A percentile compares a stretch with the other conserved stretches of the same genome.
Evolutionary conservation across 2,329 filamentous ascomycete genomes (phyloP).

Genomic region (Zymoseptoria tritici): DNA sequence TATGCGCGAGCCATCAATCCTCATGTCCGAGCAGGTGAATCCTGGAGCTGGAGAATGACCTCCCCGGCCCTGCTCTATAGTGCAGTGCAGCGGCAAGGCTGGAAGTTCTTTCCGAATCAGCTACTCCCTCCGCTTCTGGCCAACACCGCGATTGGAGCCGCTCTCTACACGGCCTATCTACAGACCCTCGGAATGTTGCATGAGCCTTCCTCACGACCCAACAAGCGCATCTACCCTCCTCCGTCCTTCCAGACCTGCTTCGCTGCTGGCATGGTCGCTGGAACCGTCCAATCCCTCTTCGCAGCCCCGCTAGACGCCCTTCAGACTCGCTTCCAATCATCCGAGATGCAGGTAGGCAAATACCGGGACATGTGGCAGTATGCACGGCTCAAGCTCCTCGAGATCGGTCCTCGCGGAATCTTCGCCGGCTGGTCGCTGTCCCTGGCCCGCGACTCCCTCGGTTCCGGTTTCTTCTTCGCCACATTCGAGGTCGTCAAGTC

Average conservation of each 20-base stretch:
- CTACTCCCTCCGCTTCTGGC: conserved; percentile 68
- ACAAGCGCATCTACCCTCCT: conserved; percentile 63
- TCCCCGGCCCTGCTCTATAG: conserved; percentile 63
- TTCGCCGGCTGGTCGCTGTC: conserved; percentile 67
- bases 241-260: conserved; percentile 58
- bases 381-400: conserved; percentile 56
- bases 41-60: conserved; percentile 57
- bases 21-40: conserved; percentile 38
- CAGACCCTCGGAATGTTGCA: conserved; percentile 61
- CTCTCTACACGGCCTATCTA: conserved; percentile 69
- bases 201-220: conserved; percentile 53
- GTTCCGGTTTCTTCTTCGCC: conserved; percentile 65
- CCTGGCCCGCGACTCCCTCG: conserved; percentile 61
- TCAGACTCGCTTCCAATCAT: conserved; percentile 62
- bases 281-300: conserved; percentile 60
- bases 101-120: conserved; percentile 67
- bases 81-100: conserved; percentile 62
- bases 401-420: conserved; percentile 64
- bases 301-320: conserved; percentile 71
- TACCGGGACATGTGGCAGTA: conserved; percentile 69
- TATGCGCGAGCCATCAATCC: conserved; percentile 59
- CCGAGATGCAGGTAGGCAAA: conserved; percentile 51
- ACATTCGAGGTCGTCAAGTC: conserved; percentile 71
- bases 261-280: conserved; percentile 61
- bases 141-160: conserved; percentile 65